These are phyloP conservation scores for Pueraria montana DNA, from an alignment of 306 rosid species.

Conservation along the genomic window DNA sequence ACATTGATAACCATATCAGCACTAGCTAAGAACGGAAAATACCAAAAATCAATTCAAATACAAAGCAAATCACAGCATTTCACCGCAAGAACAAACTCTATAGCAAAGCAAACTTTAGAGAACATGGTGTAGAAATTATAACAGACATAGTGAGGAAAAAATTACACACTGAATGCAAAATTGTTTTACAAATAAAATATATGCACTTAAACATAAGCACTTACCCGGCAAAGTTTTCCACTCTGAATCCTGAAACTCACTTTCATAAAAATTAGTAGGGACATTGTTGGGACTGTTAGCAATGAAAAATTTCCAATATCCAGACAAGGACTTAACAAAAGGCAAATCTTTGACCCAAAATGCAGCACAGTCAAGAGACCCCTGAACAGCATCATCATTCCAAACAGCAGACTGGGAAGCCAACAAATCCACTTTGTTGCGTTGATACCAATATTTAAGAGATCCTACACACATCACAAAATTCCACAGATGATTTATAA, in stretches of 20 bases:
- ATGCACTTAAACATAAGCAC: background rate
- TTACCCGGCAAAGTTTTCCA: constrained; percentile 90
- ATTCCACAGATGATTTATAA: constrained; percentile 39
- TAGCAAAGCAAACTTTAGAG: background rate
- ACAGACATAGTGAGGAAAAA: constrained; percentile 4
- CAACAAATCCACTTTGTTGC: constrained; percentile 77
- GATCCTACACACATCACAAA: constrained; percentile 68
- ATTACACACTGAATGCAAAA: background rate
- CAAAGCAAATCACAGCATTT: background rate
- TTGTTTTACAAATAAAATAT: background rate
- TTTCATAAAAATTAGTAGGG: constrained; percentile 71
- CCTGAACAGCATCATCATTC: constrained; percentile 82
- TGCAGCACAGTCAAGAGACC: constrained; percentile 84
- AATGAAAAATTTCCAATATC: constrained; percentile 86
- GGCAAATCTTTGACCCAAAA: constrained; percentile 87
- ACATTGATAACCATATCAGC: constrained; percentile 33
- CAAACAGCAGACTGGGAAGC: constrained; percentile 83
- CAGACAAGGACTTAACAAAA: constrained; percentile 86
- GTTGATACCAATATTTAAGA: constrained; percentile 85
- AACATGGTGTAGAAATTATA: constrained; percentile 1
- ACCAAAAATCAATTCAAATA: constrained; percentile 19
- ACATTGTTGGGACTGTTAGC: constrained; percentile 76
- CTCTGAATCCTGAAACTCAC: constrained; percentile 68
- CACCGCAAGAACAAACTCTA: constrained; percentile 17
- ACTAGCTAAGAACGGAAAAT: background rate